Evolutionary conservation across 352 stramenopile species (phyloP).

Genomic region (Phytophthora hybrid): DNA sequence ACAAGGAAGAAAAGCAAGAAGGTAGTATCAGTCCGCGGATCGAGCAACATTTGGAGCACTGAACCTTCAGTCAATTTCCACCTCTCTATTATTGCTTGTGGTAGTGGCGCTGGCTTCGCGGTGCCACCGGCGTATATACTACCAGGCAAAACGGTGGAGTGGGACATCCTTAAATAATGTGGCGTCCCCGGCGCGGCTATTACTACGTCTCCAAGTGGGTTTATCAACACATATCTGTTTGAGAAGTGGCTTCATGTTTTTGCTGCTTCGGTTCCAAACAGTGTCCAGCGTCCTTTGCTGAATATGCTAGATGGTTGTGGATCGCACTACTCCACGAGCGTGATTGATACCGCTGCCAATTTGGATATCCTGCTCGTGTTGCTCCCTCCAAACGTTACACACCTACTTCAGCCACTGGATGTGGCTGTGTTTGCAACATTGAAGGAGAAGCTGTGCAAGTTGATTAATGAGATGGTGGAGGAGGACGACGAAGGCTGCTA

Average conservation of each 20-base stretch:
- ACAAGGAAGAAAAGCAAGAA: constrained; percentile 11
- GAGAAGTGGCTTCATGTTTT: constrained; percentile 19
- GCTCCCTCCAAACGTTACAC: constrained; percentile 26
- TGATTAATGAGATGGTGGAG: not conserved
- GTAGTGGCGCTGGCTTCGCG: constrained; percentile 16
- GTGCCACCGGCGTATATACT: constrained; percentile 31
- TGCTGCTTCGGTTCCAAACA: not conserved
- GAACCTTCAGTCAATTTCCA: constrained; percentile 31
- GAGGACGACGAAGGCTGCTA: not conserved
- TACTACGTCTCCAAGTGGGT: constrained; percentile 24
- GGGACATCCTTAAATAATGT: not conserved
- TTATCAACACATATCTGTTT: constrained; percentile 26
- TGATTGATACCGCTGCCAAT: constrained; percentile 6
- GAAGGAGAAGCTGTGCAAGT: not conserved
- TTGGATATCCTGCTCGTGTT: constrained; percentile 18
- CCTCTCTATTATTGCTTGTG: constrained; percentile 38
- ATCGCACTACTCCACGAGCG: constrained; percentile 21
- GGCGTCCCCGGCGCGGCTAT: constrained; percentile 1
- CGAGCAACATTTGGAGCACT: constrained; percentile 33
- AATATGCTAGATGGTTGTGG: constrained; percentile 27
- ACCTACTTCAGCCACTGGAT: not conserved
- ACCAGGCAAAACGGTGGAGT: constrained; percentile 9
- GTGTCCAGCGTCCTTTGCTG: constrained; percentile 1
- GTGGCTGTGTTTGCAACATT: not conserved
- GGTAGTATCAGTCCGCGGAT: constrained; percentile 33